Conservation (phyloP, 2,329 filamentous ascomycete species). For the Talaromyces islandicus region DNA sequence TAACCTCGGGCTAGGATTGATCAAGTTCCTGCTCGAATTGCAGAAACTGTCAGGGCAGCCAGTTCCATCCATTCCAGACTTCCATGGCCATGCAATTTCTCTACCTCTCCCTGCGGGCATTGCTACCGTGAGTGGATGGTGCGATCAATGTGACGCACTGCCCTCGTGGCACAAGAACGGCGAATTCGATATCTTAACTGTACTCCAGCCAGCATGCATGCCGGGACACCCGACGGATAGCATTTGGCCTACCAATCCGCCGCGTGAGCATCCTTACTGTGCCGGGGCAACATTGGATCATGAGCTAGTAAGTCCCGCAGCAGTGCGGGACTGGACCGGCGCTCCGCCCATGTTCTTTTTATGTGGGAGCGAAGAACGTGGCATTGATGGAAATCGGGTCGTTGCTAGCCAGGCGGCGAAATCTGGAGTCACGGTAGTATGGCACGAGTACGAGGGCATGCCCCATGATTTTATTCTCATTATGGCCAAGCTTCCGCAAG, state of each 20-base stretch:
- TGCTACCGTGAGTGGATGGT: slow-evolving; percentile 6
- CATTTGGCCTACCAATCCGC: slow-evolving; percentile 6
- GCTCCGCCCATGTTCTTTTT: slow-evolving; percentile 6
- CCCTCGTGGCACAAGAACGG: slow-evolving; percentile 6
- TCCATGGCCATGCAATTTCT: background rate
- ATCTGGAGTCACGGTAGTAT: background rate
- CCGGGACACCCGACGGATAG: slow-evolving; percentile 3
- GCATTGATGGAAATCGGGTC: slow-evolving; percentile 4
- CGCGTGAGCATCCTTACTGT: slow-evolving; percentile 8
- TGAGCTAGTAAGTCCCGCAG: slow-evolving; percentile 3
- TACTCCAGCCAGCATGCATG: slow-evolving; percentile 9
- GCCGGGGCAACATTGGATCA: slow-evolving; percentile 1
- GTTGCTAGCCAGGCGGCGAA: slow-evolving; percentile 4
- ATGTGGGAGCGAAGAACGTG: slow-evolving; percentile 5
- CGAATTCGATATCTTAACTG: slow-evolving; percentile 3
- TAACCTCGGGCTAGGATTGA: slow-evolving; percentile 2
- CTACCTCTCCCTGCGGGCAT: slow-evolving; percentile 1
- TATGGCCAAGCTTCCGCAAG: slow-evolving; percentile 2
- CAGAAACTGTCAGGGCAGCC: background rate
- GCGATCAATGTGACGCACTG: slow-evolving; percentile 4
- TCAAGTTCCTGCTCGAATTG: slow-evolving; percentile 6
- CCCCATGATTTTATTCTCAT: slow-evolving; percentile 3
- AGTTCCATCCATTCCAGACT: background rate
- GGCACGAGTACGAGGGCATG: slow-evolving; percentile 8
- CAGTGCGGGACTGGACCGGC: slow-evolving; percentile 4